These are phyloP conservation scores for Lentinula guzmanii DNA, from an alignment of 768 basidiomycete genomes.

Conservation along the genomic window DNA sequence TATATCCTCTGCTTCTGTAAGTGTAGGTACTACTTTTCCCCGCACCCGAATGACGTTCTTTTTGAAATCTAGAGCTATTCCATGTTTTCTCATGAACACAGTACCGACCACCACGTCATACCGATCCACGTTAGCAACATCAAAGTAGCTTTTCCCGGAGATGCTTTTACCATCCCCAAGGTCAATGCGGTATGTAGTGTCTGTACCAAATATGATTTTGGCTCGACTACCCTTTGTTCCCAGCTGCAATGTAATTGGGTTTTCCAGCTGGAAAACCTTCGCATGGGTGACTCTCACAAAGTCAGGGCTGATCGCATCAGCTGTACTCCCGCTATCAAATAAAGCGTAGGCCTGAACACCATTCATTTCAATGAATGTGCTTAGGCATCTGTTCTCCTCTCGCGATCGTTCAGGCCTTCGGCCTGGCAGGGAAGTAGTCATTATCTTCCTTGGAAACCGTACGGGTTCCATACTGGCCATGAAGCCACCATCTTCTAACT, in stretches of 20 bases:
- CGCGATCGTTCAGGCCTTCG: neutral
- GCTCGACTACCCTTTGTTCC: conserved; percentile 14
- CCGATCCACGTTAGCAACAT: conserved; percentile 19
- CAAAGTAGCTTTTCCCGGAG: conserved; percentile 10
- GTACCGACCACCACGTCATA: conserved; percentile 20
- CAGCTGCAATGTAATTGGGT: conserved; percentile 13
- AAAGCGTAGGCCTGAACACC: neutral
- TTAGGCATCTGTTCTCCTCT: neutral
- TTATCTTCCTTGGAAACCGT: too few relatives aligned
- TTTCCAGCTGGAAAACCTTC: conserved; percentile 5
- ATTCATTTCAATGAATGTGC: neutral
- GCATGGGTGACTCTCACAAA: conserved; percentile 11
- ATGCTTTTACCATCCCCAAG: neutral
- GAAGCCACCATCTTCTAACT: too few relatives aligned
- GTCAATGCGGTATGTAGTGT: neutral
- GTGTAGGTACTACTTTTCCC: conserved; percentile 1
- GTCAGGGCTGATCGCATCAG: conserved; percentile 13
- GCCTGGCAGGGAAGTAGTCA: too few relatives aligned
- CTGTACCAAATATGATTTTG: conserved; percentile 10
- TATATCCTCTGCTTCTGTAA: neutral
- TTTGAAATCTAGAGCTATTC: conserved; percentile 11
- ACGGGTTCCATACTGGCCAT: too few relatives aligned
- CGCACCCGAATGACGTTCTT: neutral
- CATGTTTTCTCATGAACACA: conserved; percentile 14
- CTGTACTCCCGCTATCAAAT: conserved; percentile 13